Evolutionary conservation across 208 protist genomes (phyloP).

Genomic region (Leishmania martiniquensis): DNA sequence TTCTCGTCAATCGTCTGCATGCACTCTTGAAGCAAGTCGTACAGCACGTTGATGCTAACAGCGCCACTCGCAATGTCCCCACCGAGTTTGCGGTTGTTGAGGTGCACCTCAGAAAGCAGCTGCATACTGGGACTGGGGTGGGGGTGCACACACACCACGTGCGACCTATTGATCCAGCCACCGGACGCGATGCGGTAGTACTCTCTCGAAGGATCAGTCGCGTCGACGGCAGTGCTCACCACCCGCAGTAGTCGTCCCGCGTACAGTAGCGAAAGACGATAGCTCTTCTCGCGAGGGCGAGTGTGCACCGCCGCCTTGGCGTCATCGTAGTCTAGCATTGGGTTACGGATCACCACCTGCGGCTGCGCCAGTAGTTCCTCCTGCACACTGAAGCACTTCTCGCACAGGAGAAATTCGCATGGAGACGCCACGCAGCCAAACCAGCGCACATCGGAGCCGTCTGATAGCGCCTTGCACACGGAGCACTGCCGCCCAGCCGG

Average conservation of each 20-base stretch:
- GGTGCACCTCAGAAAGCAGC: conserved; percentile 29
- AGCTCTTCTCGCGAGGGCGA: conserved; percentile 52
- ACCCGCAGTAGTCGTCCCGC: conserved; percentile 64
- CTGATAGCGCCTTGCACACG: conserved; percentile 60
- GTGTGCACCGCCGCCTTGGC: conserved; percentile 55
- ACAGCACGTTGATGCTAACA: conserved; percentile 31
- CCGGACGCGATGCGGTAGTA: conserved; percentile 76
- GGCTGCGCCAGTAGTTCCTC: conserved; percentile 56
- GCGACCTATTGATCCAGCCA: conserved; percentile 72
- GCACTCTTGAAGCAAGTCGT: conserved; percentile 55
- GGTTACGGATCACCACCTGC: conserved; percentile 79
- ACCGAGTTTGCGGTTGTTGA: conserved; percentile 28
- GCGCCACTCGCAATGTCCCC: conserved; percentile 24
- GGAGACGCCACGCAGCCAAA: conserved; percentile 46
- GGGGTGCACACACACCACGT: conserved; percentile 68
- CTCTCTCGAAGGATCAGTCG: conserved; percentile 38
- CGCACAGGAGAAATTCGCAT: conserved; percentile 66
- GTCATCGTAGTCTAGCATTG: conserved; percentile 52
- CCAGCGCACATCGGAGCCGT: conserved; percentile 58
- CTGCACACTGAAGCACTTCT: conserved; percentile 83
- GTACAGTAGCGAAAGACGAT: conserved; percentile 71
- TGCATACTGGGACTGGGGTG: conserved; percentile 31
- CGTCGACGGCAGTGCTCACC: conserved; percentile 61
- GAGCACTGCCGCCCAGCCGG: conserved; percentile 38
- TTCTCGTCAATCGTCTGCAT: conserved; percentile 71